These are phyloP conservation scores for Chaetomium sp. DNA, from an alignment of 2,329 filamentous ascomycete genomes.

Conservation along the genomic window DNA sequence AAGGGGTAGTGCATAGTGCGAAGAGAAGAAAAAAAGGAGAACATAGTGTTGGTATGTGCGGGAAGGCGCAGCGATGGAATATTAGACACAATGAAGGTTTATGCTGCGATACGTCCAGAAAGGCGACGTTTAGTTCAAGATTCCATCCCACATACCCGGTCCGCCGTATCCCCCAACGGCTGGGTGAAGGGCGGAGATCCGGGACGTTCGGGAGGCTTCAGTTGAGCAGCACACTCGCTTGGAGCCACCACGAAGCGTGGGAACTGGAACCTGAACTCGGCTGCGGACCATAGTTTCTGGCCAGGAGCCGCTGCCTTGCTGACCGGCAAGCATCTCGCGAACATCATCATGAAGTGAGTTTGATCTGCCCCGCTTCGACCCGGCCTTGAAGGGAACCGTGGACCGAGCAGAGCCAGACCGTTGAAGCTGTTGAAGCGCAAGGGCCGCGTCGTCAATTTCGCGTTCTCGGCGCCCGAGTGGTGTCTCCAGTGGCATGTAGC, in stretches of 20 bases:
- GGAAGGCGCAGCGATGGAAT: conserved; percentile 10
- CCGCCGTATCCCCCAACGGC: conserved; percentile 46
- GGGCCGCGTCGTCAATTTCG: conserved; percentile 51
- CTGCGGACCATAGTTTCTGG: conserved; percentile 35
- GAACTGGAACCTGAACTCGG: conserved; percentile 33
- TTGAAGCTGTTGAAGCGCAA: conserved; percentile 55
- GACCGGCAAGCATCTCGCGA: conserved; percentile 50
- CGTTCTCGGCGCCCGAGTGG: conserved; percentile 40
- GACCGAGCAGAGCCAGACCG: conserved; percentile 35
- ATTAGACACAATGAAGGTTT: conserved; percentile 9
- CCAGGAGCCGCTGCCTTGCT: conserved; percentile 29
- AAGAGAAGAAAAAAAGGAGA: conserved; percentile 4
- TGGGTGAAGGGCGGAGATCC: conserved; percentile 42
- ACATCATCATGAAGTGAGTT: conserved; percentile 60
- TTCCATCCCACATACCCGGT: conserved; percentile 61
- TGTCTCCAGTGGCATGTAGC: conserved; percentile 44
- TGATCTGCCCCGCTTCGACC: conserved; percentile 55
- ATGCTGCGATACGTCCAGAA: not conserved
- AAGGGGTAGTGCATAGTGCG: conserved; percentile 11
- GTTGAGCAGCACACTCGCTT: conserved; percentile 63
- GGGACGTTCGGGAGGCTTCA: conserved; percentile 46
- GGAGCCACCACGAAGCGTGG: conserved; percentile 39
- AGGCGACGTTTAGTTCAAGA: conserved; percentile 44
- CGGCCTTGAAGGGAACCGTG: conserved; percentile 30
- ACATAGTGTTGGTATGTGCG: conserved; percentile 15